Base-by-base conservation (phyloP, 352 stramenopile species). In the Phytophthora palmivora region DNA sequence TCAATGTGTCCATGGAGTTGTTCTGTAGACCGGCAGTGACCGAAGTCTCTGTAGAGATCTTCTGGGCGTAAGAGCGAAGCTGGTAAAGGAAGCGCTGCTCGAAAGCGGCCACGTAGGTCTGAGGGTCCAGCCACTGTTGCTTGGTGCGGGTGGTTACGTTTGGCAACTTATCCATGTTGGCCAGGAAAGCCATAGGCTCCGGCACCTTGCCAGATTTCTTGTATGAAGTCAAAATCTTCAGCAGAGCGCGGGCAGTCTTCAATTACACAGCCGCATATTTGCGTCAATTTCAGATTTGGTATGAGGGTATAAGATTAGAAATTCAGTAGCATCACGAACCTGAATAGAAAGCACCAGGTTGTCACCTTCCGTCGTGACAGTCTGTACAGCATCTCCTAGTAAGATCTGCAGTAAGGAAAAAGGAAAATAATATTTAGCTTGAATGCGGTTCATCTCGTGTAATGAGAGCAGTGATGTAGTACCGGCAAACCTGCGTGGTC, bases 271-370 rank as follows among this genome's bases (percentile, higher is more conserved):
- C 24, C 34, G 0, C 43, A 52, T 14, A 16, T 7, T 28, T n/a
- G 22, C 43, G 6, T 61, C 7, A 60, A 32, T 45, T 38, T 9
- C 10, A 48, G 6, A 3, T 33, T 26, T 39, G 22, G 19, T 2
- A 38, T 11, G 32, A 39, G 19, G 3, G 2, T 11, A 56, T n/a
- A n/a, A n/a, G n/a, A n/a, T n/a, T n/a, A n/a, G n/a, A 41, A 18
- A 34, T 34, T 24, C 2, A 28, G 11, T 16, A 33, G 3, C 30
- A 41, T 10, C 47, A 71, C 50, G 3, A 34, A 72, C 67, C 61
- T 99, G 96, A 53, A 98, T 84, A 10, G 95, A 95, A 26, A 99
- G 76, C 70, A 99, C 97, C 48, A 97, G 84, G 75, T 98, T 98
- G 59, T 99, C 96, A 43, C 96, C 96, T 72, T 98, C 96, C 4